phyloP scores from a whole-genome alignment of 2,329 filamentous ascomycete genomes.

The Graphilbum fragrans region DNA sequence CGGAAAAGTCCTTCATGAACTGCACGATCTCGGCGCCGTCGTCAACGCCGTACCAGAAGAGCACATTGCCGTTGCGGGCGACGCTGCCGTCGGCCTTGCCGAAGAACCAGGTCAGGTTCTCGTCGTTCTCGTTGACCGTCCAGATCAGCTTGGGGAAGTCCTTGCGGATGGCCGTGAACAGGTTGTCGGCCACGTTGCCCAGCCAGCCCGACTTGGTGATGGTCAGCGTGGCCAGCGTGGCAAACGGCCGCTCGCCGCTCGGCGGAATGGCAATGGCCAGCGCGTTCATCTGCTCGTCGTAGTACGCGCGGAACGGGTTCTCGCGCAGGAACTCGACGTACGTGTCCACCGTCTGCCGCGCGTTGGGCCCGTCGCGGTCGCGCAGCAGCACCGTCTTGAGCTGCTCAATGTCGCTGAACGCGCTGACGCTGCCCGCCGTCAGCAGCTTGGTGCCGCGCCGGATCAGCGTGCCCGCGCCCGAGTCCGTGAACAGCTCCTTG shows the following conservation, averaged over 20 bases:
- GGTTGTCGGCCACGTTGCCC: slow-evolving; percentile 88
- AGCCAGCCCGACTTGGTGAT: slow-evolving; percentile 94
- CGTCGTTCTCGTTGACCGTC: slow-evolving; percentile 93
- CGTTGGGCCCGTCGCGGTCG: slow-evolving; percentile 71
- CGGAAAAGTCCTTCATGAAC: slow-evolving; percentile 74
- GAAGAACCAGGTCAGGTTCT: slow-evolving; percentile 97
- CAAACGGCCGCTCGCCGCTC: slow-evolving; percentile 50
- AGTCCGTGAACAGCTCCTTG: slow-evolving; percentile 94
- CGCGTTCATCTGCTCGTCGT: slow-evolving; percentile 87
- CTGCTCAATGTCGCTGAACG: slow-evolving; percentile 64
- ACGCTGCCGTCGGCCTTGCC: slow-evolving; percentile 93
- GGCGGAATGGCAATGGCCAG: slow-evolving; percentile 79
- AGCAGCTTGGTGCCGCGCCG: slow-evolving; percentile 83
- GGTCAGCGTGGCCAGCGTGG: slow-evolving; percentile 79
- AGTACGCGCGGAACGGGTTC: slow-evolving; percentile 83
- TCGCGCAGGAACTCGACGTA: slow-evolving; percentile 70
- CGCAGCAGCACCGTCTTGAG: slow-evolving; percentile 74
- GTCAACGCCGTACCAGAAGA: slow-evolving; percentile 93
- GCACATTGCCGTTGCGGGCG: slow-evolving; percentile 71
- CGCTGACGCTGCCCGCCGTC: slow-evolving; percentile 55
- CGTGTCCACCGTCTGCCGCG: slow-evolving; percentile 71
- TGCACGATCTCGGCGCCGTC: slow-evolving; percentile 69
- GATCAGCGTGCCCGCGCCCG: slow-evolving; percentile 86
- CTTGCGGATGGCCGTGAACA: slow-evolving; percentile 87
- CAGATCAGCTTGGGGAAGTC: slow-evolving; percentile 84